Percentiles rank a stretch among this genome's conserved stretches.
Evolutionary conservation across 176 grass and related monocot genomes (phyloP).

Genomic region (Dactylis glomerata): DNA sequence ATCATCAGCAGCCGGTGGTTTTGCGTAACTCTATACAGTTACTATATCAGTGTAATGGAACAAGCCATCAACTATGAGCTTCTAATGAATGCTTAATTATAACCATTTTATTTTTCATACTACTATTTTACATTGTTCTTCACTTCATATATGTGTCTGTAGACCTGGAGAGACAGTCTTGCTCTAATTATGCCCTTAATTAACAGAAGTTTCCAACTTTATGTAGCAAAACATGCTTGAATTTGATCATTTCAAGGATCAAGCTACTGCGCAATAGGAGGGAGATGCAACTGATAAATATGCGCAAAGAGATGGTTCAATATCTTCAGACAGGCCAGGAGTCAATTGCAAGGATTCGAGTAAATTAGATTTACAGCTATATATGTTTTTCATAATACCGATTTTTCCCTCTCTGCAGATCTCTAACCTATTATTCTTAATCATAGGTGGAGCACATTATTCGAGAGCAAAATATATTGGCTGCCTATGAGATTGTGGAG

Average conservation of each 20-base stretch:
- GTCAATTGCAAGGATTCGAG: conserved; percentile 83
- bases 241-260: conserved; percentile 93
- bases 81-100: neutral
- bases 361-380: conserved; percentile 37
- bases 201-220: conserved; percentile 11
- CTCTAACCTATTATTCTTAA: conserved; percentile 26
- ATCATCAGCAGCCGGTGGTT: neutral
- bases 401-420: neutral
- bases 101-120: neutral
- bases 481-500: conserved; percentile 94
- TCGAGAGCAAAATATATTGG: conserved; percentile 90
- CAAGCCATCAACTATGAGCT: neutral
- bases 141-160: neutral
- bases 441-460: conserved; percentile 90
- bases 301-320: conserved; percentile 92
- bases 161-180: neutral
- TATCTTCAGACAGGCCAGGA: conserved; percentile 93
- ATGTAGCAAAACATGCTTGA: conserved; percentile 95
- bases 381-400: neutral
- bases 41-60: neutral
- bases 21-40: neutral
- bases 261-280: conserved; percentile 98
- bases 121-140: neutral
- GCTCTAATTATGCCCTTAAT: neutral
- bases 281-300: conserved; percentile 76